A percentile compares a stretch with the other conserved stretches of the same genome.
phyloP scores from a whole-genome alignment of 495 filamentous ascomycete species.

The Hyphodiscus hymeniophilus region DNA sequence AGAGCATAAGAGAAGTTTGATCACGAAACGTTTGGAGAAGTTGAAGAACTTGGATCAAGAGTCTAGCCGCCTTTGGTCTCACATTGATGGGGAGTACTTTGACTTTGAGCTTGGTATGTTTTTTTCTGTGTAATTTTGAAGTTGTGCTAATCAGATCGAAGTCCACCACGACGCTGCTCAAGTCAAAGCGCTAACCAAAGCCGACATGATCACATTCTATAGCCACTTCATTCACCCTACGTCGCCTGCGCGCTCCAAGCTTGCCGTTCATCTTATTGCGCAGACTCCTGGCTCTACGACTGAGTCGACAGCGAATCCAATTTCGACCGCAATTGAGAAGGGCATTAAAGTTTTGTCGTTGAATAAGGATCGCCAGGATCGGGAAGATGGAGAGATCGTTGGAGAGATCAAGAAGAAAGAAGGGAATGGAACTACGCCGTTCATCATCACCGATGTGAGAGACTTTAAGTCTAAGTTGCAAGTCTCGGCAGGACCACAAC shows the following conservation, averaged over 20 bases:
- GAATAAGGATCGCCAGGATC: constrained; percentile 29
- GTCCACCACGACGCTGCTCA: constrained; percentile 69
- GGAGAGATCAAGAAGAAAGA: constrained; percentile 16
- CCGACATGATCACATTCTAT: constrained; percentile 74
- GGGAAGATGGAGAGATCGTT: constrained; percentile 31
- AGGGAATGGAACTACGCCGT: constrained; percentile 35
- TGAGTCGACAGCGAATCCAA: constrained; percentile 14
- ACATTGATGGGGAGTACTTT: constrained; percentile 78
- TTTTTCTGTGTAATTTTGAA: background rate
- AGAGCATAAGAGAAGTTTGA: constrained; percentile 78
- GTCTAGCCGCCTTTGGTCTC: constrained; percentile 70
- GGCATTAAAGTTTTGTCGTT: constrained; percentile 32
- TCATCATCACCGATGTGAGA: constrained; percentile 63
- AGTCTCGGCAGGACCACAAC: constrained; percentile 58
- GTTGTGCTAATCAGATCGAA: constrained; percentile 27
- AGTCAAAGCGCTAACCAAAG: constrained; percentile 66
- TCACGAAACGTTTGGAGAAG: constrained; percentile 84
- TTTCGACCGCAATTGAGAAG: constrained; percentile 28
- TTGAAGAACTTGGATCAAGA: constrained; percentile 88
- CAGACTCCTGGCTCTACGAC: constrained; percentile 30
- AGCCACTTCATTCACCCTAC: constrained; percentile 64
- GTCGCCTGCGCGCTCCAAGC: constrained; percentile 67
- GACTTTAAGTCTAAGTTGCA: constrained; percentile 66
- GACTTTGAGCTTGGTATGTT: constrained; percentile 75
- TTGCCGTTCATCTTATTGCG: constrained; percentile 75